Base-by-base conservation (phyloP, 208 protist genomes). In the Eutreptiella sp. region DNA sequence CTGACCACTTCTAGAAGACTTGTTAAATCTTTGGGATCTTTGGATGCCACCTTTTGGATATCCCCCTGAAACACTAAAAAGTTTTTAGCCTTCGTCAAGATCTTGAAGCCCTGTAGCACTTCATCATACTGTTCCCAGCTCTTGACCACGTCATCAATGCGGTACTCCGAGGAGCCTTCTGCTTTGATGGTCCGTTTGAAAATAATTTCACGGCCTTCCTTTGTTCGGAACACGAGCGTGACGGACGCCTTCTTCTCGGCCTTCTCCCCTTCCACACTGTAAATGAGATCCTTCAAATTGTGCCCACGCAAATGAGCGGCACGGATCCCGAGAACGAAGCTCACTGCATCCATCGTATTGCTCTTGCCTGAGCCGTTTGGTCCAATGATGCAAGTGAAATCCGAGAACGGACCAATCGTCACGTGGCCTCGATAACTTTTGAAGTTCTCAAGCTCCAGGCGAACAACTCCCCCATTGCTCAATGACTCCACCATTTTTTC, bases 311-410 rank as follows among this genome's bases (percentile, higher is more conserved):
- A 70, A 21, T 79, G 64, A 11, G 64, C 16, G 39, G 79, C 73
- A 29, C 76, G 71, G 14, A 90, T 26, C 39, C 92, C 92, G n/a
- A 99, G 65, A 11, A 97, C 96, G 68, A 99, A 99, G 46, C 79
- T 83, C 16, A 99, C 79, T 7, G 96, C 95, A 67, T 99, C 97
- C 91, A 98, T 98, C n/a, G 98, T 41, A 73, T 99, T 99, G 5
- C 85, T 95, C 70, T 99, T 98, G 48, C 96, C 97, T 11, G 83
- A 69, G 36, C 97, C 97, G 79, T 99, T 99, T 23, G 97, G 95
- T 0, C 97, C 97, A 48, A 99, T 97, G 27, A 99, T 85, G 59
- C 92, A 93, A n/a, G 90, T 93, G 63, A 99, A 98, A 38, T 94
- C 70, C 54, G 87, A 81, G 65, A 99, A 97, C 2, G 96, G 95